A percentile compares a stretch with the other conserved stretches of the same genome.
phyloP scores from a whole-genome alignment of 2,329 filamentous ascomycete species.

The Fusarium sp. region DNA sequence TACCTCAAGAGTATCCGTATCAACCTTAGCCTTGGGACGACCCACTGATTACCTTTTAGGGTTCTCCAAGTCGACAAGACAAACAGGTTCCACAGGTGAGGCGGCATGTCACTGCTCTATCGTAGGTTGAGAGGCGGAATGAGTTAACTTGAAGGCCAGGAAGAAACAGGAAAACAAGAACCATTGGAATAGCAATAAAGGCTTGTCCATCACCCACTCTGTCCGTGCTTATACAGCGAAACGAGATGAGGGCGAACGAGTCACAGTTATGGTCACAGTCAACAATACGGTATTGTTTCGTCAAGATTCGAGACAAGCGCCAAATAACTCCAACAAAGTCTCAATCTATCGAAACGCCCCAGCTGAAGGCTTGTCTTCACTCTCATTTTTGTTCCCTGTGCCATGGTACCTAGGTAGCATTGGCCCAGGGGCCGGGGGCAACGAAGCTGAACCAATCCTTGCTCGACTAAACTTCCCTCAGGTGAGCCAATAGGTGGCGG shows the following conservation, averaged over 20 bases:
- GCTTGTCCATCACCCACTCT: conserved; percentile 17
- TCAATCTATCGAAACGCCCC: conserved; percentile 31
- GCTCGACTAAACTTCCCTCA: conserved; percentile 38
- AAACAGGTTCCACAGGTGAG: conserved; percentile 40
- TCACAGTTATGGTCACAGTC: neutral
- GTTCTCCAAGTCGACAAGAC: conserved; percentile 30
- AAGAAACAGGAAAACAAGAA: conserved; percentile 19
- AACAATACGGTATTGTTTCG: neutral
- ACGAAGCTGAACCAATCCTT: conserved; percentile 38
- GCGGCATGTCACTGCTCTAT: conserved; percentile 42
- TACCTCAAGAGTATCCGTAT: conserved; percentile 10
- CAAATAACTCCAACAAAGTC: neutral
- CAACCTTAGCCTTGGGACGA: conserved; percentile 7
- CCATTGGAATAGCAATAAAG: conserved; percentile 10
- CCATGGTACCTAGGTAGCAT: conserved; percentile 8
- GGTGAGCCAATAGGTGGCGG: conserved; percentile 43
- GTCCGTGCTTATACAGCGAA: neutral
- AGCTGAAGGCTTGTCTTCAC: conserved; percentile 34
- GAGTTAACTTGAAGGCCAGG: conserved; percentile 8
- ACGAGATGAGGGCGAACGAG: neutral
- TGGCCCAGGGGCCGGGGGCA: conserved; percentile 14
- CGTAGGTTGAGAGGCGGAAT: conserved; percentile 32
- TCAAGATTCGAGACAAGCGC: neutral
- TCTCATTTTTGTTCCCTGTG: conserved; percentile 1
- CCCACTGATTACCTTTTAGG: conserved; percentile 26